phyloP scores from a whole-genome alignment of 2,329 filamentous ascomycete genomes.

The Arthrobotrys musiformis region DNA sequence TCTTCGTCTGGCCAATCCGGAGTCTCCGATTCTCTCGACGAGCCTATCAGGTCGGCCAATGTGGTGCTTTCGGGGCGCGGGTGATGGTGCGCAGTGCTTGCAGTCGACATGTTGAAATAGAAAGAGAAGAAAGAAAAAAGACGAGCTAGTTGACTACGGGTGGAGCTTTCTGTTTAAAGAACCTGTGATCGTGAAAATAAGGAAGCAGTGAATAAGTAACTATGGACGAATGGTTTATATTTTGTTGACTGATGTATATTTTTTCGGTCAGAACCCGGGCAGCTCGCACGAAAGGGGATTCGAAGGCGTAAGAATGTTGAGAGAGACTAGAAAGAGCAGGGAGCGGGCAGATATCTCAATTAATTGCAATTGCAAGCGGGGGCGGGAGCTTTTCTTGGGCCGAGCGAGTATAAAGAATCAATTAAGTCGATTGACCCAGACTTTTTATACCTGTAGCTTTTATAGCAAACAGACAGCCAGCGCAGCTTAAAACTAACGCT shows the following conservation, averaged over 20 bases:
- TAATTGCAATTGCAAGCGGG: slow-evolving; percentile 23
- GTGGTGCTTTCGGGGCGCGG: slow-evolving; percentile 37
- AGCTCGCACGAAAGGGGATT: slow-evolving; percentile 3
- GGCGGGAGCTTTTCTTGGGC: slow-evolving; percentile 42
- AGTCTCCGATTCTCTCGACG: slow-evolving; percentile 15
- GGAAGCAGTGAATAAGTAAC: too few relatives aligned
- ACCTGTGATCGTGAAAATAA: neutral
- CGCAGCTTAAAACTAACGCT: slow-evolving; percentile 17
- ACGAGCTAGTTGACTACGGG: neutral
- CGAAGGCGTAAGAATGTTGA: slow-evolving; percentile 2
- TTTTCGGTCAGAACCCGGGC: neutral
- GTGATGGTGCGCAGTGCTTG: slow-evolving; percentile 16
- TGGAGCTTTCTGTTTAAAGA: neutral
- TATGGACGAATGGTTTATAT: neutral
- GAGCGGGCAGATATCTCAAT: slow-evolving; percentile 36
- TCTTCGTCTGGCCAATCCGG: slow-evolving; percentile 44
- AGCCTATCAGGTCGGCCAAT: slow-evolving; percentile 28
- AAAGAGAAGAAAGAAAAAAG: too few relatives aligned
- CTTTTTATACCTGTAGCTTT: slow-evolving; percentile 16
- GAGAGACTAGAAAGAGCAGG: slow-evolving; percentile 18
- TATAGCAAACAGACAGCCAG: slow-evolving; percentile 4
- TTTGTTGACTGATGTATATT: neutral
- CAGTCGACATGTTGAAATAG: slow-evolving; percentile 36
- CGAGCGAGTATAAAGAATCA: slow-evolving; percentile 27
- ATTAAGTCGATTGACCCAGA: neutral